A percentile compares a stretch with the other conserved stretches of the same genome.
These are phyloP conservation scores for Xerocomus amazonicus DNA, from an alignment of 1,284 basidiomycete genomes.

Conservation along the genomic window DNA sequence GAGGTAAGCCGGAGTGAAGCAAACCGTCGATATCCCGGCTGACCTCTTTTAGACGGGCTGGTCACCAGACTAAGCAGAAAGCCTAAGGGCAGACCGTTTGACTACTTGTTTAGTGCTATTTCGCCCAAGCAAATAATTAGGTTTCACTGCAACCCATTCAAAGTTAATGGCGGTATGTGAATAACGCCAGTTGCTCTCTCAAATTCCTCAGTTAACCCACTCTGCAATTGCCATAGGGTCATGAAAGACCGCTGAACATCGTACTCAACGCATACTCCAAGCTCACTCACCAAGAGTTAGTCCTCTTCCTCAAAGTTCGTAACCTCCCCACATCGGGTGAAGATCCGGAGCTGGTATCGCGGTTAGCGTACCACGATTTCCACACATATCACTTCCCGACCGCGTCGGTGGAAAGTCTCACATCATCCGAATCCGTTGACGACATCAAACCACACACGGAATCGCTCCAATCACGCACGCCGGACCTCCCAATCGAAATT, in stretches of 20 bases:
- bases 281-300: slow-evolving; percentile 60
- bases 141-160: too few relatives aligned
- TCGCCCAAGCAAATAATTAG: too few relatives aligned
- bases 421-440: slow-evolving; percentile 19
- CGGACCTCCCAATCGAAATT: slow-evolving; percentile 70
- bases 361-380: slow-evolving; percentile 68
- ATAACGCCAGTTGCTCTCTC: too few relatives aligned
- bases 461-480: slow-evolving; percentile 33
- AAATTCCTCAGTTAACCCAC: too few relatives aligned
- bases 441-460: slow-evolving; percentile 23
- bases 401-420: slow-evolving; percentile 20
- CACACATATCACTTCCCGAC: slow-evolving; percentile 63
- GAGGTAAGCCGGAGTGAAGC: too few relatives aligned
- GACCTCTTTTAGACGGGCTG: too few relatives aligned
- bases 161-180: too few relatives aligned
- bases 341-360: slow-evolving; percentile 57
- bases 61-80: too few relatives aligned
- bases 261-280: slow-evolving; percentile 56
- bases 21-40: too few relatives aligned
- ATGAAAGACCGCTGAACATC: slow-evolving; percentile 23
- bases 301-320: slow-evolving; percentile 69
- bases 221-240: neutral
- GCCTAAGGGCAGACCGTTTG: too few relatives aligned
- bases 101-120: too few relatives aligned
- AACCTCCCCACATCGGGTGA: slow-evolving; percentile 60